Evolutionary conservation across 75 land plant genomes (phyloP), one percentile per base, ranked within the genome.

Genomic region (Cunninghamia lanceolata): DNA sequence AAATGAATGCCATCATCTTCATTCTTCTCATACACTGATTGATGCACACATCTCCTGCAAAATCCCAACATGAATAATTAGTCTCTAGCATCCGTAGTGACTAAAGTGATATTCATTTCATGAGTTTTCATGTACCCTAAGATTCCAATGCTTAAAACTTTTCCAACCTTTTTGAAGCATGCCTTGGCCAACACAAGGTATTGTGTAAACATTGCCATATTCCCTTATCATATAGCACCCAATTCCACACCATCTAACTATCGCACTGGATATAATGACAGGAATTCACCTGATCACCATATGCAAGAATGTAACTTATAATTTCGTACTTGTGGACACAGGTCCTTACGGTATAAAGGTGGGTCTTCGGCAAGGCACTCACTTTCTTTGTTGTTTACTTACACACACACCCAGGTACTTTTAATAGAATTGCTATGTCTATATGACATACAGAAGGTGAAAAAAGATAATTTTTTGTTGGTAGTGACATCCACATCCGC

Each of bases 21-120:
- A 90, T 93, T 91, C 94, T 91, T 93, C 83, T 91, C 94, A 74
- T 93, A 91, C 38, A 40, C 1, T 34, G 71, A 68, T n/a, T 42
- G 34, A 84, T 66, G 84, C 75, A 47, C 30, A 19, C 0, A n/a
- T 70, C 87, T 59, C 88, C 86, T 50, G 85, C 13, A 70, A 30
- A 32, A 82, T 16, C 45, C 52, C 84, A 82, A 30, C 74, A 70
- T 70, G 74, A 32, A 32, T n/a, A 70, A 70, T 70, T 21, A 70
- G 35, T 14, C 30, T 70, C 36, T 70, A 19, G 66, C 25, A 6
- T 25, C 7, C 68, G 25, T 21, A 63, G 1, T 63, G 68, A 63
- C 68, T 56, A 3, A 63, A 25, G n/a, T 63, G 9, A 63, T 6
- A 25, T 63, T 63, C 7, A 28, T 63, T 63, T 63, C 68, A 63